Evolutionary conservation across 441 rosid genomes (phyloP), one percentile per base, ranked within the genome.

Genomic region (Gossypium davidsonii): DNA sequence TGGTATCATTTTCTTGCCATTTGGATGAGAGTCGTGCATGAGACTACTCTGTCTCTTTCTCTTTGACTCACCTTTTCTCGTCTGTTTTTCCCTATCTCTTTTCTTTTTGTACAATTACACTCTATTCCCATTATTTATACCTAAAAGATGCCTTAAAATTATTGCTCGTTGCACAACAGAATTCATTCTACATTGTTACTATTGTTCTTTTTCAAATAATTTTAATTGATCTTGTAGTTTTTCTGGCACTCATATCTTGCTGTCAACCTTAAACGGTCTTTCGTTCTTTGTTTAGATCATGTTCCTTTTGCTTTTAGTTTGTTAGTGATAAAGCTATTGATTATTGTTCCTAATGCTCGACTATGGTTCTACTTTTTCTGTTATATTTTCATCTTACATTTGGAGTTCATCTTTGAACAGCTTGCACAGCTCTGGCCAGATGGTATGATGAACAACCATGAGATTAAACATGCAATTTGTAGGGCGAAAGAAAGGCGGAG

Each of bases 361-460:
- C 10, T 5, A 58, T 11, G n/a, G 3, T 73, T 17, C 34, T 14
- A 34, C 6, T 28, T 52, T 12, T 53, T 31, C 15, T 68, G 31
- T 14, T 20, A 15, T 28, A 18, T 31, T 44, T 28, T 49, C 11
- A 62, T 48, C 67, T 71, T 42, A 83, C 74, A 48, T 48, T 73
- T 72, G 73, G 73, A 49, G 76, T 70, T 62, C 62, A 53, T 80
- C 39, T 70, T 25, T 76, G 76, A 83, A 78, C 90, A 93, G 99
- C 92, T 95, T 63, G 95, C 95, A 69, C 85, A 77, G 67, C 79
- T 94, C 78, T 94, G 99, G 99, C 99, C 99, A 75, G 86, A 78
- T 70, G 91, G 92, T 73, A 80, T 83, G 70, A 95, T 95, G 97
- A 95, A 95, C 86, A 88, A 91, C 80, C 90, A 84, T 85, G 94